Conservation (phyloP, 805 yeast genomes). For the Candida quercuum region DNA sequence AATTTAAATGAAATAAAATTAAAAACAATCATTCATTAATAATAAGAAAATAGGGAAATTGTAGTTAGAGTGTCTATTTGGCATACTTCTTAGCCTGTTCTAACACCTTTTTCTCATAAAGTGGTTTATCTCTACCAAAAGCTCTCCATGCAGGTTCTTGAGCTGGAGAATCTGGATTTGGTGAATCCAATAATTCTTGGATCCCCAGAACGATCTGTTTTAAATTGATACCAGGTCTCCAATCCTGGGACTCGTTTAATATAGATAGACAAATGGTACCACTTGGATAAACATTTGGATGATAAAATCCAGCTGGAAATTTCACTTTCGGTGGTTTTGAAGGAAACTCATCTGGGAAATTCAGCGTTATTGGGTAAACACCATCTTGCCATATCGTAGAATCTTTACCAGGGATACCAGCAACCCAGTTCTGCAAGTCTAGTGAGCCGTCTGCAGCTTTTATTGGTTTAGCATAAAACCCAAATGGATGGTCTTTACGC, state of each 20-base stretch:
- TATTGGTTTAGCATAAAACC: constrained; percentile 88
- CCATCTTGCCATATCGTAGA: constrained; percentile 88
- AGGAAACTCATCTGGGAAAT: constrained; percentile 89
- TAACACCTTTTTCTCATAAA: constrained; percentile 70
- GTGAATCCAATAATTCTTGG: constrained; percentile 84
- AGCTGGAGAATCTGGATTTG: constrained; percentile 95
- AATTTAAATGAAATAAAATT: background rate
- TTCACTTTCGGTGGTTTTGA: constrained; percentile 93
- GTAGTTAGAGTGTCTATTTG: constrained; percentile 20
- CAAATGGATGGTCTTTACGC: constrained; percentile 98
- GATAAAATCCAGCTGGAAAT: constrained; percentile 88
- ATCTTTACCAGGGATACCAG: constrained; percentile 93
- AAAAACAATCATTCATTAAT: background rate
- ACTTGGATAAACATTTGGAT: constrained; percentile 96
- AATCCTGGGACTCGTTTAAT: constrained; percentile 90
- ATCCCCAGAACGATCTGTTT: constrained; percentile 88
- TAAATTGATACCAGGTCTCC: constrained; percentile 95
- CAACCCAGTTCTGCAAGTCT: constrained; percentile 83
- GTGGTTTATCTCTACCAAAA: constrained; percentile 58
- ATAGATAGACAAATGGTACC: constrained; percentile 94
- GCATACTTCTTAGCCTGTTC: constrained; percentile 79
- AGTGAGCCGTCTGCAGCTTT: constrained; percentile 78
- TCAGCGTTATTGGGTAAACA: constrained; percentile 76
- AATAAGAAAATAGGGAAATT: background rate
- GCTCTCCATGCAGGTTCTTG: constrained; percentile 96